phyloP scores from a whole-genome alignment of 2,329 filamentous ascomycete species.

The Exophiala phaeomuriformis region DNA sequence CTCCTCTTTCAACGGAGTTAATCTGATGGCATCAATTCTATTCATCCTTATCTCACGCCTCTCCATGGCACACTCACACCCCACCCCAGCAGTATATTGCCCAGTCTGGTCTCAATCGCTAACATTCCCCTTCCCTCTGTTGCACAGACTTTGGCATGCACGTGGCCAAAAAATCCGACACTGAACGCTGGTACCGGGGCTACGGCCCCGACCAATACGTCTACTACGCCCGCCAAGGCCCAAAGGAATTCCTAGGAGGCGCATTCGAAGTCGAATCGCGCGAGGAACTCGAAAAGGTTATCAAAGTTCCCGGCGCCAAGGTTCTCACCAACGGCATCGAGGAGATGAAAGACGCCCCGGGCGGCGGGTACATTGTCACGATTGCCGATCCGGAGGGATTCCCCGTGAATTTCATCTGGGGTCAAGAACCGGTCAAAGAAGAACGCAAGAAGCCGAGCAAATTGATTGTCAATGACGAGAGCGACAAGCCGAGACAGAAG shows the following conservation, averaged over 20 bases:
- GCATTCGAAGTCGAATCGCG: slow-evolving; percentile 39
- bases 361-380: slow-evolving; percentile 26
- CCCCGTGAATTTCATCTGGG: slow-evolving; percentile 27
- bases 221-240: slow-evolving; percentile 38
- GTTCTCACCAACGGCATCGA: slow-evolving; percentile 23
- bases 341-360: slow-evolving; percentile 26
- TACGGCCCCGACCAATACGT: slow-evolving; percentile 41
- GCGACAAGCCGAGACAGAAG: slow-evolving; percentile 35
- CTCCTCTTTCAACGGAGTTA: no score
- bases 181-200: slow-evolving; percentile 38
- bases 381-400: slow-evolving; percentile 29
- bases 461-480: slow-evolving; percentile 34
- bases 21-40: no score
- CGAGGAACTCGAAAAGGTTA: slow-evolving; percentile 37
- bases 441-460: slow-evolving; percentile 27
- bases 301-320: slow-evolving; percentile 17
- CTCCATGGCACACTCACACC: no score
- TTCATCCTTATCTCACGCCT: no score
- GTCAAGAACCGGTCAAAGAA: slow-evolving; percentile 21
- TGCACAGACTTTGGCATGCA: slow-evolving; percentile 40
- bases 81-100: no score
- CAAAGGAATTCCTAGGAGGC: slow-evolving; percentile 39
- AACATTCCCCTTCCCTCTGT: not conserved
- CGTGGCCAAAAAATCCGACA: slow-evolving; percentile 33
- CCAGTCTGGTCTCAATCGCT: not conserved